Evolutionary conservation across 352 stramenopile species (phyloP), one percentile per base, ranked within the genome.

Genomic region (Globisporangium parvum): DNA sequence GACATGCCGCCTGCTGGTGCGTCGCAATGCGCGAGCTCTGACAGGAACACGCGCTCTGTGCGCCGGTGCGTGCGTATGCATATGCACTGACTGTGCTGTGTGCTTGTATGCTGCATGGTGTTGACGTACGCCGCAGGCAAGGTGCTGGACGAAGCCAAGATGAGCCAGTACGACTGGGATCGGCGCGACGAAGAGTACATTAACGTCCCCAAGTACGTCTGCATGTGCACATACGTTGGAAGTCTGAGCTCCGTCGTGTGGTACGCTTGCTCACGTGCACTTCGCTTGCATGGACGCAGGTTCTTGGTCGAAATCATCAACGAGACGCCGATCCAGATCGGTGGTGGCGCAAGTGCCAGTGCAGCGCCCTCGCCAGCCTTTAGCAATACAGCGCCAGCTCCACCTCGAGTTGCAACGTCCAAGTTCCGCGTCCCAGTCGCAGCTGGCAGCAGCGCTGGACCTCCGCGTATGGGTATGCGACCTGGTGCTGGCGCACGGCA

Each of bases 261-360:
- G n/a, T n/a, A n/a, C n/a, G 24, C 2, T n/a, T 51, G 14, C 37
- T 47, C 18, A 5, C 41, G 17, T 41, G 8, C 6, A 41, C 48
- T 11, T 6, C 46, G 35, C 5, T 21, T 9, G 44, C 26, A 31
- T 31, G 26, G 6, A 31, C 26, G 26, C 55, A 93, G 80, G 56
- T 90, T 87, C 52, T 59, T 89, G 31, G 61, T 93, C 6, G 82
- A 93, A 23, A 70, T 91, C 47, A 55, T 91, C 59, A 83, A 90
- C 55, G 63, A 76, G 47, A 83, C 67, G 20, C 80, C 80, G 0
- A 52, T 90, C 23, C 28, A 59, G 6, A 59, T 66, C 11, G 23
- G 59, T 6, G 42, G 46, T 47, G 50, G 35, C 35, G 53, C 11
- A 41, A 51, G 46, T 46, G 23, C 15, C 20, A 58, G 18, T 12